Conservation (phyloP, 2,329 filamentous ascomycete species). For the Aspergillus uvarum region DNA sequence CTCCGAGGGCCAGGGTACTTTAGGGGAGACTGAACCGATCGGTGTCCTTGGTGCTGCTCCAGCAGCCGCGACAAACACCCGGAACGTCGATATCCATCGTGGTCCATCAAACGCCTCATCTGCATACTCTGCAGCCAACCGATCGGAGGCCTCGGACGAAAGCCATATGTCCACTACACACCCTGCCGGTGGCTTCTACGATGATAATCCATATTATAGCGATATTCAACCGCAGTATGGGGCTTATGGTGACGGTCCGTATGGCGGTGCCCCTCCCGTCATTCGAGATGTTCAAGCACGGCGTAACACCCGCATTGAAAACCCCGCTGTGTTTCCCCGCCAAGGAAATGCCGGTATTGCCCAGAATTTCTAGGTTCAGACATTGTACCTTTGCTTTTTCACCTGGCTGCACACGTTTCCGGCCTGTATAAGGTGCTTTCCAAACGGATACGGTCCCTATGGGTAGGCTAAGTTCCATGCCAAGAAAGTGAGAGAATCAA, state of each 20-base stretch:
- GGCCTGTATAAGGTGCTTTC: too few species aligned
- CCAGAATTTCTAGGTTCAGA: slow-evolving; percentile 75
- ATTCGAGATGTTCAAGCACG: slow-evolving; percentile 91
- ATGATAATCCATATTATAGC: slow-evolving; percentile 57
- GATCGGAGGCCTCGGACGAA: slow-evolving; percentile 65
- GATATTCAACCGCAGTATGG: slow-evolving; percentile 46
- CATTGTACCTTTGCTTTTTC: not conserved
- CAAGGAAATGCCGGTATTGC: slow-evolving; percentile 90
- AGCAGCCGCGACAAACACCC: slow-evolving; percentile 60
- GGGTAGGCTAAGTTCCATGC: too few species aligned
- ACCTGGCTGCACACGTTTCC: not conserved
- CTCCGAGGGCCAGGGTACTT: slow-evolving; percentile 63
- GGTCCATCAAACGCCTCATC: slow-evolving; percentile 95
- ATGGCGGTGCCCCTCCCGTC: slow-evolving; percentile 65
- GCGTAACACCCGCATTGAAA: slow-evolving; percentile 93
- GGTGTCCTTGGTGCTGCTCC: slow-evolving; percentile 73
- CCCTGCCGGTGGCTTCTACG: slow-evolving; percentile 53
- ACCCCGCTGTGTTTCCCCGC: slow-evolving; percentile 81
- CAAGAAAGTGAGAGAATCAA: too few species aligned
- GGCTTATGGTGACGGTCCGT: slow-evolving; percentile 57
- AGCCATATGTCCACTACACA: slow-evolving; percentile 48
- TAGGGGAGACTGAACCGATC: slow-evolving; percentile 76
- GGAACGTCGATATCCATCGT: slow-evolving; percentile 71
- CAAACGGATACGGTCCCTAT: too few species aligned
- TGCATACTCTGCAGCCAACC: slow-evolving; percentile 79